Conservation (phyloP, 2,329 filamentous ascomycete species). For the Amylocarpus encephaloides region DNA sequence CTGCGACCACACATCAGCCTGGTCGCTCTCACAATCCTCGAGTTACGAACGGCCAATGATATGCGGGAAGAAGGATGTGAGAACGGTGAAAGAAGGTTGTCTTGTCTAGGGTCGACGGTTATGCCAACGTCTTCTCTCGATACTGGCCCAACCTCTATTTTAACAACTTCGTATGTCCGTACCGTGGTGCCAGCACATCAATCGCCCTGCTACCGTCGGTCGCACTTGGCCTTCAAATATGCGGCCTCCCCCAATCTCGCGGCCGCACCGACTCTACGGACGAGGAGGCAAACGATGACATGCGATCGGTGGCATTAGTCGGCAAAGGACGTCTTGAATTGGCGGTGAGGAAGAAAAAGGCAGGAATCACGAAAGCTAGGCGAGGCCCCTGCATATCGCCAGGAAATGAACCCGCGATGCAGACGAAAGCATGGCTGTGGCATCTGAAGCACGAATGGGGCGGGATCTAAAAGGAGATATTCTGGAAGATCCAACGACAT, state of each 20-base stretch:
- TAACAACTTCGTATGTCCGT: neutral
- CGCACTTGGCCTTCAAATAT: conserved; percentile 28
- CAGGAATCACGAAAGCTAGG: conserved; percentile 17
- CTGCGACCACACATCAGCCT: conserved; percentile 7
- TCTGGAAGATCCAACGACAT: no score
- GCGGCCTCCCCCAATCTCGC: conserved; percentile 24
- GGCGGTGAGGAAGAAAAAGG: conserved; percentile 29
- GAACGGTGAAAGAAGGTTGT: conserved; percentile 9
- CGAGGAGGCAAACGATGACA: conserved; percentile 1
- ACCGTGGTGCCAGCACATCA: conserved; percentile 27
- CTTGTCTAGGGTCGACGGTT: conserved; percentile 11
- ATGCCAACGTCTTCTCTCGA: conserved; percentile 22
- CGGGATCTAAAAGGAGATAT: neutral
- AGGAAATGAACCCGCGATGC: conserved; percentile 11
- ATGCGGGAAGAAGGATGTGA: conserved; percentile 4
- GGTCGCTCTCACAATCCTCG: conserved; percentile 9
- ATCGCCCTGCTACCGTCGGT: conserved; percentile 13
- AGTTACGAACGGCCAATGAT: conserved; percentile 14
- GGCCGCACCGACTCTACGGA: conserved; percentile 11
- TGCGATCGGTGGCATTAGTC: conserved; percentile 4
- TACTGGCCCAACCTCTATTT: conserved; percentile 25
- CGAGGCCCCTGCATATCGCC: conserved; percentile 16
- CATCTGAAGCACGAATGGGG: conserved; percentile 1
- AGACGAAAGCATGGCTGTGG: conserved; percentile 2
- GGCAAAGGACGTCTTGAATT: conserved; percentile 18